Base-by-base conservation (phyloP, 768 basidiomycete species). In the Serendipita sp. region DNA sequence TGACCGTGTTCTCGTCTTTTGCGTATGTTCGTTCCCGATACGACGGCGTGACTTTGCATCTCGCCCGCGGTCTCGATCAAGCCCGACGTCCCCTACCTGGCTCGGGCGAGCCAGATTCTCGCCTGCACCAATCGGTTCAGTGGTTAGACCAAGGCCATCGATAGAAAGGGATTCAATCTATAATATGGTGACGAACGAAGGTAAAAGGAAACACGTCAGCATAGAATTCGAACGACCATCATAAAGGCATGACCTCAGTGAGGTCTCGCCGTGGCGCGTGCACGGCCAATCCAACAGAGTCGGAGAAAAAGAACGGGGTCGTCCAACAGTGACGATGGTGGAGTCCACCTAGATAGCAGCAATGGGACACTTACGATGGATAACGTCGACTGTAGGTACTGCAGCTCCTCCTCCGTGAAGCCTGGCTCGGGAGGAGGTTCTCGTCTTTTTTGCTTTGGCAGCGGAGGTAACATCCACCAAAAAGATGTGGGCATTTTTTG, bases 81-180 rank as follows among this genome's bases (percentile, higher is more conserved):
- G 41, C 41, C 41, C 41, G 41, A 41, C 41, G 41, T 41, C 41
- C 41, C 30, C 18, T 51, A 18, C 18, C 48, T 18, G 34, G 56
- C 56, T 60, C 56, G 56, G 35, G 30, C 56, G 56, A 60, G 56
- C 56, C 34, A 35, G 2, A n/a, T 60, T 8, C 56, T 60, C 56
- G 30, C 28, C 37, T 60, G 24, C 16, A 10, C 56, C 56, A 35
- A 30, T 35, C 5, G 4, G n/a, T 10, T 60, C 37, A 35, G n/a
- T 60, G 28, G 24, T 24, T 24, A 60, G 37, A 30, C 56, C 56
- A 8, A 60, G 11, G 8, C 28, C 35, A 37, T 60, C 56, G 28
- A 60, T 60, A 38, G 56, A 60, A 3, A 60, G 24, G 4, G 56
- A 60, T 34, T 60, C 56, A 60, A 60, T 60, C 56, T 53, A 34